Evolutionary conservation across 2,329 filamentous ascomycete species (phyloP), one percentile per base, ranked within the genome.

Genomic region (Aspergillus udagawae): DNA sequence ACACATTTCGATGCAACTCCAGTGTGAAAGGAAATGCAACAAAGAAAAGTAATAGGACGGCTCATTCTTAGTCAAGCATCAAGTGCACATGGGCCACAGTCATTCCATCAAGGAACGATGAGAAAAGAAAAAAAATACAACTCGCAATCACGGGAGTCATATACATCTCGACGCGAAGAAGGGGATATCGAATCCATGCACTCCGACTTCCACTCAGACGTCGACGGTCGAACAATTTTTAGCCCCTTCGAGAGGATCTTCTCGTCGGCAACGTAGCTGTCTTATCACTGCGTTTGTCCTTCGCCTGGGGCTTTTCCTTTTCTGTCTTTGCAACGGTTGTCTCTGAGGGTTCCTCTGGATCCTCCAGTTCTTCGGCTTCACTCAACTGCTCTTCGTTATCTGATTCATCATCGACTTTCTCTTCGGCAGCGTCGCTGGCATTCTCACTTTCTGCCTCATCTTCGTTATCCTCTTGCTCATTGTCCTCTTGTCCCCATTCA

Each of bases 401-500:
- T 23, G 65, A 28, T 1, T 58, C 59, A 8, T 65, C 56, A 1
- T 63, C 60, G 42, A 57, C 55, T 48, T 58, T 62, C 49, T 65
- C 62, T 20, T 63, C 66, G 14, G 63, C 63, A 14, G 58, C 54
- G 21, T 68, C 62, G 55, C 35, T 67, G 51, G 58, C 51, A 27
- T 63, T 60, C 9, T 58, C 61, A 3, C 64, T 53, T 17, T 65
- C 56, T 20, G 67, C 65, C 47, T 62, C 66, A 2, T 69, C 66
- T 17, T 66, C 65, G 35, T 73, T 67, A 2, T 69, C 65, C 51
- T 70, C 66, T 35, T 65, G 65, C 27, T 70, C 62, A 12, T 63
- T 59, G 21, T 68, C 56, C 17, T 66, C 61, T 58, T 73, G 59
- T 35, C 75, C 66, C 66, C 68, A 71, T 42, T 75, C 70, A 38